phyloP scores from a whole-genome alignment of 2,329 filamentous ascomycete genomes.

The Nemania bipapillata region DNA sequence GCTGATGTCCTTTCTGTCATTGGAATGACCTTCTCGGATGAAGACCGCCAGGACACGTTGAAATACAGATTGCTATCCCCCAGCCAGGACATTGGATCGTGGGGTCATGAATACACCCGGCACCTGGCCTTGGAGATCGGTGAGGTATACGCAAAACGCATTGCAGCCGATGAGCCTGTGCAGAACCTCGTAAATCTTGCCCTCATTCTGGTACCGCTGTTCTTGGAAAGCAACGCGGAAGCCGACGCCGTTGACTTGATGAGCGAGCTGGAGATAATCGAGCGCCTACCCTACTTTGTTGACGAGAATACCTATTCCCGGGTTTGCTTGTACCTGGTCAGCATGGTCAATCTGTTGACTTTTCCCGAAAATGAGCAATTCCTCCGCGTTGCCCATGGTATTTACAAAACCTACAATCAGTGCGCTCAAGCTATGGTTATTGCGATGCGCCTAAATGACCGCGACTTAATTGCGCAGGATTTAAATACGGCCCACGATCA shows the following conservation, averaged over 20 bases:
- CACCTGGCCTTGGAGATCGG: conserved; percentile 96
- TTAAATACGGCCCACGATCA: conserved; percentile 83
- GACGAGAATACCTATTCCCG: conserved; percentile 93
- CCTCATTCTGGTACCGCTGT: conserved; percentile 86
- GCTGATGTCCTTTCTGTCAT: conserved; percentile 97
- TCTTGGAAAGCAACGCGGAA: conserved; percentile 96
- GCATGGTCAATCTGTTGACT: conserved; percentile 97
- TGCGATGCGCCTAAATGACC: conserved; percentile 91
- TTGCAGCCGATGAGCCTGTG: conserved; percentile 84
- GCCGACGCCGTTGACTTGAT: conserved; percentile 97
- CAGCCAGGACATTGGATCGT: conserved; percentile 91
- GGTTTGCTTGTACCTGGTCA: conserved; percentile 97
- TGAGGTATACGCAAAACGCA: conserved; percentile 87
- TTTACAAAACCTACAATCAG: conserved; percentile 93
- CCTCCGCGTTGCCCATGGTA: conserved; percentile 88
- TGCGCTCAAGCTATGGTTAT: conserved; percentile 92
- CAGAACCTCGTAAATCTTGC: conserved; percentile 88
- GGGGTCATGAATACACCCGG: conserved; percentile 98
- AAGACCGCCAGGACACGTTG: conserved; percentile 93
- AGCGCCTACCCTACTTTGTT: conserved; percentile 85
- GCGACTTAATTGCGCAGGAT: conserved; percentile 81
- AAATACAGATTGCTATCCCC: conserved; percentile 93
- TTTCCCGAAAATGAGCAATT: conserved; percentile 98
- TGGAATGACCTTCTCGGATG: conserved; percentile 98
- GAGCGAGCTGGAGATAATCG: conserved; percentile 97